Percentiles rank a stretch among this genome's conserved stretches.
Conservation (phyloP, 768 basidiomycete species). For the Termitomyces sp. region DNA sequence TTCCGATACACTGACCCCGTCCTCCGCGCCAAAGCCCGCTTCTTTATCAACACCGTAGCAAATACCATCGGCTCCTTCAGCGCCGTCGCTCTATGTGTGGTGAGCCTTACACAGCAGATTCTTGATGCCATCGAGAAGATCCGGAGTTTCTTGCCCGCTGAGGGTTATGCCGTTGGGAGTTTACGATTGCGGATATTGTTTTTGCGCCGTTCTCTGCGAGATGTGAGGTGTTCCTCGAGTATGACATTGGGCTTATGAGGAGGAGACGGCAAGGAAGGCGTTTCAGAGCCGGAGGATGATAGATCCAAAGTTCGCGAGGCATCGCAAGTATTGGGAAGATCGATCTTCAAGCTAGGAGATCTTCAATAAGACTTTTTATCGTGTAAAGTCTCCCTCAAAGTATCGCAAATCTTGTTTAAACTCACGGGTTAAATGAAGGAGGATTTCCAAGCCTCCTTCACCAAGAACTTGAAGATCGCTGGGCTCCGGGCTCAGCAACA, state of each 20-base stretch:
- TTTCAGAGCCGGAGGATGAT: conserved; percentile 37
- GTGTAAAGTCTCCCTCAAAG: neutral
- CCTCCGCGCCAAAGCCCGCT: conserved; percentile 54
- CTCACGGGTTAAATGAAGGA: neutral
- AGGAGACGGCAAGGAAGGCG: conserved; percentile 39
- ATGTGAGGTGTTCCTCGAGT: too few relatives aligned
- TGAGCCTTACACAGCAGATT: too few relatives aligned
- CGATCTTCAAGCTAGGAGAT: conserved; percentile 52
- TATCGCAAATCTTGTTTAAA: neutral
- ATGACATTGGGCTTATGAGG: too few relatives aligned
- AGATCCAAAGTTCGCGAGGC: conserved; percentile 48
- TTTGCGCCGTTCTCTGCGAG: too few relatives aligned
- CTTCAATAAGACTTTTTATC: conserved; percentile 40
- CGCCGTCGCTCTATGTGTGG: too few relatives aligned
- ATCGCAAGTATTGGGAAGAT: conserved; percentile 47
- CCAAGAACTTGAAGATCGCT: neutral
- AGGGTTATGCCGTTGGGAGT: too few relatives aligned
- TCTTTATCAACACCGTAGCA: conserved; percentile 58
- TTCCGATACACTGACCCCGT: conserved; percentile 58
- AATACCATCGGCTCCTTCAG: conserved; percentile 34
- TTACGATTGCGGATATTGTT: too few relatives aligned
- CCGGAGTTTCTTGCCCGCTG: too few relatives aligned
- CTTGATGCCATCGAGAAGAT: too few relatives aligned
- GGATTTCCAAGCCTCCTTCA: neutral
- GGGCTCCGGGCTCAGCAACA: neutral